phyloP scores from a whole-genome alignment of 371 early-diverging fungal genomes.

The Dichotomocladium elegans region DNA sequence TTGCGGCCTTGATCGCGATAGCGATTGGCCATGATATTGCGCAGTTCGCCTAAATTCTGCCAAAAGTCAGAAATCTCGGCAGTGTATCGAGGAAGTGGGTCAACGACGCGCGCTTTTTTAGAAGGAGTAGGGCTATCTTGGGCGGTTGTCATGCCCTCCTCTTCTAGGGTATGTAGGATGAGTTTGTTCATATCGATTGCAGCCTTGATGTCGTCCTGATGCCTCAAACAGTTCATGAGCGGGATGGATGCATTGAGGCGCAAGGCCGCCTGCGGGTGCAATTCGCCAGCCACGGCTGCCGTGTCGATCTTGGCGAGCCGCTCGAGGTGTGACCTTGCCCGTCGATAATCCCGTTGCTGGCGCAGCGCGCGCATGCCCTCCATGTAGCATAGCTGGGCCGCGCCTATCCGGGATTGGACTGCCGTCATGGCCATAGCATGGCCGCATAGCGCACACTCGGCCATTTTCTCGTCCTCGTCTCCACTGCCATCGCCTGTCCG shows the following conservation, averaged over 20 bases:
- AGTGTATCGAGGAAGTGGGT: slow-evolving; percentile 55
- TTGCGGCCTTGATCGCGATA: slow-evolving; percentile 16
- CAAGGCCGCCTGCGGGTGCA: slow-evolving; percentile 36
- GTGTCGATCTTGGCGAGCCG: slow-evolving; percentile 10
- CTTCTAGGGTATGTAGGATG: slow-evolving; percentile 40
- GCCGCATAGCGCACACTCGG: slow-evolving; percentile 47
- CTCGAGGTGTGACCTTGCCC: slow-evolving; percentile 26
- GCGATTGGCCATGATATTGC: slow-evolving; percentile 41
- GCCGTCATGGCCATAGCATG: slow-evolving; percentile 27
- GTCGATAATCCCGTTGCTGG: slow-evolving; percentile 25
- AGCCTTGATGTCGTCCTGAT: slow-evolving; percentile 44
- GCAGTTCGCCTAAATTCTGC: slow-evolving; percentile 59
- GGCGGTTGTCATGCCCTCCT: too few species aligned
- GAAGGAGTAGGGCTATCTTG: too few species aligned
- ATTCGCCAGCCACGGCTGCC: slow-evolving; percentile 3
- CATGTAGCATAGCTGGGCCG: slow-evolving; percentile 27
- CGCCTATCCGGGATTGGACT: slow-evolving; percentile 34
- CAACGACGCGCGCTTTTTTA: slow-evolving; percentile 23
- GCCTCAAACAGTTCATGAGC: slow-evolving; percentile 52
- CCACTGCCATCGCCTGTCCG: too few species aligned
- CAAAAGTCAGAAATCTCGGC: slow-evolving; percentile 61
- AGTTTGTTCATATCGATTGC: slow-evolving; percentile 54
- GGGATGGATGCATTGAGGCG: slow-evolving; percentile 55
- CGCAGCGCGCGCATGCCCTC: slow-evolving; percentile 27
- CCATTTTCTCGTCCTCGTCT: slow-evolving; percentile 2